These are phyloP conservation scores for Melastoma candidum DNA, from an alignment of 441 rosid genomes.

Conservation along the genomic window DNA sequence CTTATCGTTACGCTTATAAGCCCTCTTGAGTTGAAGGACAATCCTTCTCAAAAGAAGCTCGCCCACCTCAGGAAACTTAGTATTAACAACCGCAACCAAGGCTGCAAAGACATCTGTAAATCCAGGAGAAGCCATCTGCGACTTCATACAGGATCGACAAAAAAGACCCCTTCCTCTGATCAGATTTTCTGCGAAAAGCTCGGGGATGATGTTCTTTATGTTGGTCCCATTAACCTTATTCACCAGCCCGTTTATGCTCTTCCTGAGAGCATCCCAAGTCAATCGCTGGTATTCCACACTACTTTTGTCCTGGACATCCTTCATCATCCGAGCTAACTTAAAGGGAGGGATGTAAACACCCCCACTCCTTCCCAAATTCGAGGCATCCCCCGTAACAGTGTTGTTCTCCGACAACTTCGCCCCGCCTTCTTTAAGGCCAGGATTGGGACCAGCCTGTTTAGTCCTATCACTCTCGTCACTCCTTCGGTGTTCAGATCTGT, in stretches of 20 bases:
- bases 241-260: slow-evolving; percentile 85
- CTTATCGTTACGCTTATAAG: slow-evolving; percentile 81
- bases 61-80: slow-evolving; percentile 89
- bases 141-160: slow-evolving; percentile 86
- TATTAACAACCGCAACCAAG: slow-evolving; percentile 66
- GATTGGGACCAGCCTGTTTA: slow-evolving; percentile 15
- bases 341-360: slow-evolving; percentile 92
- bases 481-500: slow-evolving; percentile 1
- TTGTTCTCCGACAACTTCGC: slow-evolving; percentile 28
- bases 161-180: slow-evolving; percentile 89
- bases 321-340: slow-evolving; percentile 84
- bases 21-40: slow-evolving; percentile 87
- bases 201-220: slow-evolving; percentile 83
- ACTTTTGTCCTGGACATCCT: slow-evolving; percentile 72
- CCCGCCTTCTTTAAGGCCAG: slow-evolving; percentile 26
- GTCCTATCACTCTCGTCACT: slow-evolving; percentile 20
- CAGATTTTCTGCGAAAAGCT: slow-evolving; percentile 75
- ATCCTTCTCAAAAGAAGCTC: slow-evolving; percentile 72
- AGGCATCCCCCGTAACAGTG: slow-evolving; percentile 20
- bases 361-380: slow-evolving; percentile 49
- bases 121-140: slow-evolving; percentile 95
- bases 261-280: slow-evolving; percentile 90
- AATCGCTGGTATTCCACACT: slow-evolving; percentile 80
- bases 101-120: slow-evolving; percentile 93
- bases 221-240: slow-evolving; percentile 82